Base-by-base conservation (phyloP, 352 stramenopile species). In the Peronospora tabacina region DNA sequence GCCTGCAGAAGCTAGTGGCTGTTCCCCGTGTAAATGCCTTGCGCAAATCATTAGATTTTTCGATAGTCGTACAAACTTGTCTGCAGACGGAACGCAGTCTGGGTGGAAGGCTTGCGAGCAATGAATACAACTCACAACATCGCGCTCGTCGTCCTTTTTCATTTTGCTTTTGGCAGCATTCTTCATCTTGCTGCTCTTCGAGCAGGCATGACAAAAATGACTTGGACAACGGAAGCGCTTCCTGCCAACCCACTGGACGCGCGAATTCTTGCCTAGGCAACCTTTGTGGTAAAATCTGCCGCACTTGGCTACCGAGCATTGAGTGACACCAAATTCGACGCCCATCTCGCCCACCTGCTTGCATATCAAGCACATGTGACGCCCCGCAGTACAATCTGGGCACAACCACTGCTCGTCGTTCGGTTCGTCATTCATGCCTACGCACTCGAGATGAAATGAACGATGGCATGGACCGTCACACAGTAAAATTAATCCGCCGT, bases 251-350 rank as follows among this genome's bases (percentile, higher is more conserved):
- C 84, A 94, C 42, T 95, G 77, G 7, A 93, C 85, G 3, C 81
- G 75, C 15, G 70, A 49, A 33, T 84, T 70, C 35, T 85, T 80
- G 2, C 70, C 63, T n/a, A 96, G 52, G 43, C 87, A 95, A 6
- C 76, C 75, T 48, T 90, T 86, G 66, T 97, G 89, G 68, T 97
- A 96, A 52, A 96, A 97, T n/a, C 89, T 72, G 13, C 89, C 89
- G 49, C 89, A 97, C 55, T 92, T 95, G 16, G 81, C 81, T 51
- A 95, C 84, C 12, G 86, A 90, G 50, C 88, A 97, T 60, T 94
- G 85, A 1, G 83, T 87, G 7, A 97, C 88, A 29, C 88, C 86
- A 61, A 89, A 93, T 57, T 96, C 82, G 0, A 72, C 75, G 22
- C 82, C 82, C 81, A 94, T 92, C 55, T 94, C 83, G 29, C 87